Percentiles rank a stretch among this genome's conserved stretches.
phyloP scores from a whole-genome alignment of 1,284 basidiomycete species.

The Apiotrichum akiyoshidainum region DNA sequence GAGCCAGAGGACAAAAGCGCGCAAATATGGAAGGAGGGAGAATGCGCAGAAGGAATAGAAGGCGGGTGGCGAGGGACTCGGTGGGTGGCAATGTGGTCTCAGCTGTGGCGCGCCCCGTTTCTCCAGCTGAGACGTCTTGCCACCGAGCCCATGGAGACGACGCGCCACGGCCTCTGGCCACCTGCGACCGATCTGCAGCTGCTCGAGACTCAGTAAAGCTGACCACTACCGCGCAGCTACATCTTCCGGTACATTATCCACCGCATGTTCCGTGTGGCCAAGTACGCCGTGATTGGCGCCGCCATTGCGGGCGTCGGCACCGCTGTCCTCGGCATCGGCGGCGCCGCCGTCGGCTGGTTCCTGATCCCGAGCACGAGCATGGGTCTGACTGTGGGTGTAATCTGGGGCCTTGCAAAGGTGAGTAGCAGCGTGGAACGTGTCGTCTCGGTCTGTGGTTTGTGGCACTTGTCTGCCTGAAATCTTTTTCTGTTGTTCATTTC shows the following conservation, averaged over 20 bases:
- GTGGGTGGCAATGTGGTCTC: neutral
- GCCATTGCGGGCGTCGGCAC: constrained; percentile 42
- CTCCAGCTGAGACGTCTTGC: too few relatives aligned
- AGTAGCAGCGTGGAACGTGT: constrained; percentile 8
- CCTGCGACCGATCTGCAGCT: too few relatives aligned
- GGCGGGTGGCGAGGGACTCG: too few relatives aligned
- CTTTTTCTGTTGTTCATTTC: too few relatives aligned
- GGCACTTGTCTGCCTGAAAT: too few relatives aligned
- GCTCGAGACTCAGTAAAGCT: neutral
- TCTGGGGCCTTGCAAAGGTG: constrained; percentile 44
- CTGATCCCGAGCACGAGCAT: constrained; percentile 41
- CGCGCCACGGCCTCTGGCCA: too few relatives aligned
- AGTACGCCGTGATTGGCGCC: constrained; percentile 47
- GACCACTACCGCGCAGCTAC: constrained; percentile 33
- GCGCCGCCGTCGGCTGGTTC: constrained; percentile 46
- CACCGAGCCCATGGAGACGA: too few relatives aligned
- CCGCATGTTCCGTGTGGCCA: constrained; percentile 47
- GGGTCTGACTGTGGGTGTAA: constrained; percentile 43
- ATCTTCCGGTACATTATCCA: constrained; percentile 46
- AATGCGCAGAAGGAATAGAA: too few relatives aligned
- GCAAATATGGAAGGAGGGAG: too few relatives aligned
- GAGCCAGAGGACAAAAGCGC: too few relatives aligned
- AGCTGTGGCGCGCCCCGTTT: neutral
- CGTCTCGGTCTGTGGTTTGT: neutral
- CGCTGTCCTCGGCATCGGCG: constrained; percentile 41